Base-by-base conservation (phyloP, 2,329 filamentous ascomycete species). In the Aspergillus udagawae region DNA sequence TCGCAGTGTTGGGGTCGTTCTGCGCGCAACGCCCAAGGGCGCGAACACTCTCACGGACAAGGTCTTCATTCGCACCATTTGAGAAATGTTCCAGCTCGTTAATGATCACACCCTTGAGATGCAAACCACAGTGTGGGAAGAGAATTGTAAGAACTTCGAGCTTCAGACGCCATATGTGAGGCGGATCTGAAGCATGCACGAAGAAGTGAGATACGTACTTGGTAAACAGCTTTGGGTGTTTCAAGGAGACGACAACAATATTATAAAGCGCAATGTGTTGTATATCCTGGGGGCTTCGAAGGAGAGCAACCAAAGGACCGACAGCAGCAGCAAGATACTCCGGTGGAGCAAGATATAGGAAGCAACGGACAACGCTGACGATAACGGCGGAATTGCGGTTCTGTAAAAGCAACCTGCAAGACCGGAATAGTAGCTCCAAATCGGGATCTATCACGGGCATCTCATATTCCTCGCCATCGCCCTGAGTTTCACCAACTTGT, bases 31-130 rank as follows among this genome's bases (percentile, higher is more conserved):
- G 85, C 1, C 94, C 94, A 64, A 99, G 96, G 5, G 94, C 93
- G 25, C 92, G 84, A 3, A 99, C 93, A 41, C 92, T 90, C 71
- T 97, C 93, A 27, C 89, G 86, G 29, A 97, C 90, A 10, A 97
- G 81, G 1, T 86, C 83, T 60, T 89, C 86, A 70, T 96, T 87
- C 12, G 85, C 77, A 73, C 80, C 86, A 58, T 88, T 85, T 0
- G 90, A 91, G 73, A 97, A 97, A 75, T 97, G 93, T 68, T 96
- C 92, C 5, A 99, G 82, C 71, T 99, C 94, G 63, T 90, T 92
- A 52, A 99, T 82, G 49, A 97, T 91, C 6, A 99, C 82, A 56
- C 89, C 90, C 73, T 96, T 95, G 58, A 89, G 79, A 58, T 91
- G 87, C 9, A 84, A 73, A 5, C 87, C 86, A 62, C 87, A 87